Conservation (phyloP, 2,329 filamentous ascomycete genomes). For the Aspergillus brunneoviolaceus region DNA sequence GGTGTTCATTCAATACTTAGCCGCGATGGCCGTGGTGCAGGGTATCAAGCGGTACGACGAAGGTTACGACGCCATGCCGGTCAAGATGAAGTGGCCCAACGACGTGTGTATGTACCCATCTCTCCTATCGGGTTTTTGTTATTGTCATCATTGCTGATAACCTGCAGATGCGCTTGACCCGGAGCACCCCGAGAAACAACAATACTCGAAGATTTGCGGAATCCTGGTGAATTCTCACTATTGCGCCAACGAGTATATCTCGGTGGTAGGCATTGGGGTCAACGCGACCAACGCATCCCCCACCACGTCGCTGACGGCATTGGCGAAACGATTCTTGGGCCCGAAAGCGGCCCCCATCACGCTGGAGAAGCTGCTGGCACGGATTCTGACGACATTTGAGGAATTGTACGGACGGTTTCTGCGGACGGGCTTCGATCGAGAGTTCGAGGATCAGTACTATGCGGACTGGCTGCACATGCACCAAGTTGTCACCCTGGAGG, state of each 20-base stretch:
- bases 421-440: conserved; percentile 68
- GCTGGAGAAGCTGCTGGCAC: conserved; percentile 77
- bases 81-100: conserved; percentile 97
- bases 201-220: conserved; percentile 86
- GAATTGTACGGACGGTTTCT: conserved; percentile 73
- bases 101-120: conserved; percentile 69
- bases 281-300: conserved; percentile 83
- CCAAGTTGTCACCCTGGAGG: conserved; percentile 74
- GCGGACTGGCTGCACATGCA: conserved; percentile 80
- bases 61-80: conserved; percentile 71
- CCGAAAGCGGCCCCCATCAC: conserved; percentile 56
- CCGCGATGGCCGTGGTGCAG: conserved; percentile 80
- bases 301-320: conserved; percentile 79
- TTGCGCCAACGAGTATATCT: conserved; percentile 71
- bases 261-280: conserved; percentile 81
- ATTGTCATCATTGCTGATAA: conserved; percentile 7
- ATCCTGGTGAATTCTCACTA: conserved; percentile 90
- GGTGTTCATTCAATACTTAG: conserved; percentile 91
- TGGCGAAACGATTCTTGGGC: conserved; percentile 54
- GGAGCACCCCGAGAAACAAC: conserved; percentile 46
- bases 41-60: conserved; percentile 77
- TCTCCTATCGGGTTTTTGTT: not conserved
- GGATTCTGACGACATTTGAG: conserved; percentile 76
- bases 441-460: conserved; percentile 77
- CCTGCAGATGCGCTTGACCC: conserved; percentile 64